Evolutionary conservation across 192 early-diverging fungal species (phyloP).

Genomic region (Backusella macrospora): DNA sequence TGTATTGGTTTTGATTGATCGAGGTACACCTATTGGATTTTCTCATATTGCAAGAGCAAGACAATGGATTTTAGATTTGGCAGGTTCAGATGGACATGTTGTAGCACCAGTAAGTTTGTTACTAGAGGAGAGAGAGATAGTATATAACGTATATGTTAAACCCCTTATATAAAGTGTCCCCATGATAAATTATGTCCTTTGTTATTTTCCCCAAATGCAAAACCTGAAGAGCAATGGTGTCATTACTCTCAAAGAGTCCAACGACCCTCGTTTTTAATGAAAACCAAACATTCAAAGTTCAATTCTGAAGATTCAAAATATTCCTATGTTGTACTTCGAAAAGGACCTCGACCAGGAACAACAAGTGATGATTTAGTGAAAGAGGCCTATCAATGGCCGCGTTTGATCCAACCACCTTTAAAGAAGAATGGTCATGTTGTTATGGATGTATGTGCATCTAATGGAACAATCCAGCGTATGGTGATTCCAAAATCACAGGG

Average conservation of each 20-base stretch:
- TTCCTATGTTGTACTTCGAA: constrained; percentile 77
- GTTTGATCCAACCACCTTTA: constrained; percentile 73
- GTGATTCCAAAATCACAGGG: constrained; percentile 71
- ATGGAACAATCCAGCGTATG: constrained; percentile 66
- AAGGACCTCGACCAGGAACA: constrained; percentile 57
- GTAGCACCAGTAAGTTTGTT: constrained; percentile 68
- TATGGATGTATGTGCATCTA: constrained; percentile 63
- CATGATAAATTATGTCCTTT: constrained; percentile 78
- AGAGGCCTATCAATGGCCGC: constrained; percentile 66
- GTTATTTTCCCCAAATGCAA: constrained; percentile 40
- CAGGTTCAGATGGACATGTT: constrained; percentile 57
- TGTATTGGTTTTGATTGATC: constrained; percentile 81
- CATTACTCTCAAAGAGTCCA: constrained; percentile 84
- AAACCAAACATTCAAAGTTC: constrained; percentile 63
- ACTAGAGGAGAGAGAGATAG: too few species aligned
- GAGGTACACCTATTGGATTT: constrained; percentile 76
- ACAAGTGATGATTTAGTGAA: constrained; percentile 24
- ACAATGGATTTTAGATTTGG: constrained; percentile 58
- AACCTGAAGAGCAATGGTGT: constrained; percentile 63
- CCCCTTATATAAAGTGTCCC: constrained; percentile 63
- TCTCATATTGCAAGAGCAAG: constrained; percentile 69
- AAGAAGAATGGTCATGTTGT: constrained; percentile 80
- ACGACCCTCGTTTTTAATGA: constrained; percentile 66
- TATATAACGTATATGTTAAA: too few species aligned
- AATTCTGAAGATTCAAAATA: constrained; percentile 78